These are phyloP conservation scores for Yueomyces sp. DNA, from an alignment of 805 yeast species.

Conservation along the genomic window DNA sequence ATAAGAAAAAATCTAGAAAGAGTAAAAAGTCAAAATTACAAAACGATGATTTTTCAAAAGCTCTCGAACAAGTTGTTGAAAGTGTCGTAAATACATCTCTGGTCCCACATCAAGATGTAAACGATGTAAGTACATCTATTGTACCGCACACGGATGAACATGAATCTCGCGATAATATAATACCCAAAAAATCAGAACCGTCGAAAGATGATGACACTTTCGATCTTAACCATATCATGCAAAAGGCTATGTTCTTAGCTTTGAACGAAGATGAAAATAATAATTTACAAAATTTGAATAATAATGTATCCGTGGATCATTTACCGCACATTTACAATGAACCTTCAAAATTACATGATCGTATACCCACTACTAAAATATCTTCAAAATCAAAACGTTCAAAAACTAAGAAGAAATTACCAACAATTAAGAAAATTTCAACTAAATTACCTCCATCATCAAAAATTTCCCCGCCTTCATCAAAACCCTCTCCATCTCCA, in stretches of 20 bases:
- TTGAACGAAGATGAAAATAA: conserved; percentile 33
- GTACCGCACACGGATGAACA: neutral
- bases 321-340: conserved; percentile 1
- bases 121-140: neutral
- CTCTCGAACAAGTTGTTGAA: conserved; percentile 42
- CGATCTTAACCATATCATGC: conserved; percentile 62
- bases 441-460: neutral
- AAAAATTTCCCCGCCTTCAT: neutral
- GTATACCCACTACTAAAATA: conserved; percentile 15
- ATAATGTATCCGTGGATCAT: conserved; percentile 5
- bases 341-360: neutral
- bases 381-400: conserved; percentile 4
- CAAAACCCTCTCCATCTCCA: no score
- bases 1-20: conserved; percentile 3
- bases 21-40: conserved; percentile 3
- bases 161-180: neutral
- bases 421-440: neutral
- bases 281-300: no score
- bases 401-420: conserved; percentile 2
- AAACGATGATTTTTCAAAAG: conserved; percentile 33
- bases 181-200: neutral
- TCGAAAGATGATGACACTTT: conserved; percentile 29
- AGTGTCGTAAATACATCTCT: conserved; percentile 34
- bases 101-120: conserved; percentile 1
- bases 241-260: conserved; percentile 67